Evolutionary conservation across 31 red algal species (phyloP).

Genomic region (Endocladia muricata): DNA sequence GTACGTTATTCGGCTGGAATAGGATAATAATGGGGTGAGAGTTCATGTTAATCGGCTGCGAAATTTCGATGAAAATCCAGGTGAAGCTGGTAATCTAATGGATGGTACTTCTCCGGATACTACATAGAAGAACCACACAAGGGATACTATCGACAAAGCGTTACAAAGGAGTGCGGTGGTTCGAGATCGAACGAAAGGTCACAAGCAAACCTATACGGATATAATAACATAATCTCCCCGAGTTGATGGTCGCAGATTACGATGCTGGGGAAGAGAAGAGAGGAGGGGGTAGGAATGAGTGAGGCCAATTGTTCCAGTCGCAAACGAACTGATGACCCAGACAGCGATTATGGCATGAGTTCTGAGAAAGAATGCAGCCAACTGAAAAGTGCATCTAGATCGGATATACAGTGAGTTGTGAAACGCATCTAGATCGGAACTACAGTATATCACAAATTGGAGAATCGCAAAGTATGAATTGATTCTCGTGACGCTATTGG

Average conservation of each 20-base stretch:
- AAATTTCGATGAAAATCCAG: not conserved
- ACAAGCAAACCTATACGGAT: not conserved
- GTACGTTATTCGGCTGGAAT: not conserved
- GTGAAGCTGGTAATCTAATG: too few relatives aligned
- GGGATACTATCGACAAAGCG: not conserved
- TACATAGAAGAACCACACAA: not conserved
- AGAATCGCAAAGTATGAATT: too few relatives aligned
- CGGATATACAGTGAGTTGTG: too few relatives aligned
- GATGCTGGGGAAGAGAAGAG: not conserved
- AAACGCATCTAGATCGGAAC: too few relatives aligned
- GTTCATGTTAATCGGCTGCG: not conserved
- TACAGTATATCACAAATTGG: too few relatives aligned
- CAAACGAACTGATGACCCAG: too few relatives aligned
- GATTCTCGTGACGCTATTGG: too few relatives aligned
- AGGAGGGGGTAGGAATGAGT: not conserved
- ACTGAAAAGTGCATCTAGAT: too few relatives aligned
- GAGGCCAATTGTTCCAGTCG: too few relatives aligned
- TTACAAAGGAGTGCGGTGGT: not conserved
- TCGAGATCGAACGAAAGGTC: not conserved
- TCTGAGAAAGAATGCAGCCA: too few relatives aligned
- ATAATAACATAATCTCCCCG: not conserved
- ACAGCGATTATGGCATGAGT: too few relatives aligned
- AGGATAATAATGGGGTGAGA: too few relatives aligned
- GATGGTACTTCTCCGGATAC: not conserved
- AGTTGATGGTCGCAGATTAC: not conserved